Evolutionary conservation across 1,284 basidiomycete species (phyloP).

Genomic region (Anthracocystis walkeri): DNA sequence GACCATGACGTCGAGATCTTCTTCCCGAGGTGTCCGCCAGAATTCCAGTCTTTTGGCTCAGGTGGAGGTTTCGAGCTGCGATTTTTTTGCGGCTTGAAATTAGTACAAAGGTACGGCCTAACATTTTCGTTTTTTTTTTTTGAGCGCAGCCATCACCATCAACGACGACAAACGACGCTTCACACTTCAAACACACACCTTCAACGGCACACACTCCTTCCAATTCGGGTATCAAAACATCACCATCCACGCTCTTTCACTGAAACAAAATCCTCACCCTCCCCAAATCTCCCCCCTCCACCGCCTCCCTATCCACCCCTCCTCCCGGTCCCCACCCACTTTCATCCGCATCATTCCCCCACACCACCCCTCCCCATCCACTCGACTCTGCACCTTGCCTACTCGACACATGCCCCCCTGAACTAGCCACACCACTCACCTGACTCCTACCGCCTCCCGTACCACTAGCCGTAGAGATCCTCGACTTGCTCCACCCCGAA

Average conservation of each 20-base stretch:
- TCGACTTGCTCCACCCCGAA: slow-evolving; percentile 44
- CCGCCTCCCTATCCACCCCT: slow-evolving; percentile 32
- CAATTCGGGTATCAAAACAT: slow-evolving; percentile 2
- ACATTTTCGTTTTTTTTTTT: too few relatives aligned
- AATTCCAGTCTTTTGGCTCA: neutral
- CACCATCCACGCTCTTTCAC: slow-evolving; percentile 2
- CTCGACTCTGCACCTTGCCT: slow-evolving; percentile 28
- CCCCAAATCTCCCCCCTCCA: slow-evolving; percentile 49
- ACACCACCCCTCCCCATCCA: slow-evolving; percentile 20
- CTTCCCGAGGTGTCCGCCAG: neutral
- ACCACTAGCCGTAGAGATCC: slow-evolving; percentile 37
- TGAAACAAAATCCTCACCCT: slow-evolving; percentile 44
- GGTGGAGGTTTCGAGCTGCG: slow-evolving; percentile 8
- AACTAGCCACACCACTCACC: slow-evolving; percentile 18
- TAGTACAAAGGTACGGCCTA: neutral
- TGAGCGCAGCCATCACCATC: neutral
- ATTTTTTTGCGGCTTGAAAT: neutral
- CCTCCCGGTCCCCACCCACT: slow-evolving; percentile 19
- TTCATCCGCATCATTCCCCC: slow-evolving; percentile 46
- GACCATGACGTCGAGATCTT: slow-evolving; percentile 22
- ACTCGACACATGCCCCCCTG: slow-evolving; percentile 18
- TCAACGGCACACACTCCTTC: neutral
- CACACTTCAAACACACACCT: neutral
- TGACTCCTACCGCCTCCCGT: slow-evolving; percentile 9
- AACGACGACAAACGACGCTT: neutral